Base-by-base conservation (phyloP, 1,139 yeast species). In the Suhomyces yuchorum region DNA sequence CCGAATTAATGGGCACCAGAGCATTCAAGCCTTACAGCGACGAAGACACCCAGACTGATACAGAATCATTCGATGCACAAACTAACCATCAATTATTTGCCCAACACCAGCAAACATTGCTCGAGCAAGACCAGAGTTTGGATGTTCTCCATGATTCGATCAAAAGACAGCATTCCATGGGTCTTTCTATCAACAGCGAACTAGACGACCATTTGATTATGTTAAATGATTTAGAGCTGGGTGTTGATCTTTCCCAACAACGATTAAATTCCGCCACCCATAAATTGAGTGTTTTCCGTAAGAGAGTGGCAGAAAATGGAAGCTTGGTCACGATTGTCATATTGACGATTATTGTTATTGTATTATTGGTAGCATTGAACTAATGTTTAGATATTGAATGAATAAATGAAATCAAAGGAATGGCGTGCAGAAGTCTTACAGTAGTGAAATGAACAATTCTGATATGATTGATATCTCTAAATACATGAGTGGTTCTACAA, bases 251-350 rank as follows among this genome's bases (percentile, higher is more conserved):
- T 28, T 77, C 87, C 6, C 77, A 76, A 30, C 59, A 66, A 41
- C 69, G 85, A 43, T 63, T 89, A 37, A 69, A 71, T 34, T 68
- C 75, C 7, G 93, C 96, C 1, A 73, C 76, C 30, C 66, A 70
- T 47, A 73, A 85, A 40, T 71, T 89, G 47, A 73, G 67, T 33
- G 71, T 67, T 38, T 86, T 88, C 58, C 73, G 85, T 44, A 68
- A 75, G 14, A 78, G 73, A 56, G 80, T 85, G 17, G 76, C 77
- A 48, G 89, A 86, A 59, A 83, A 87, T 58, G 92, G 93, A 1
- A 85, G 88, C 44, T 72, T 88, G 71, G 73, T 83, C 37, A 85
- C 92, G 0, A 88, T 88, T 30, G 67, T 82, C n/a, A 76, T 81
- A 7, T 68, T 89, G 50, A 73, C 86, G 5, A 67, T 85, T 20